phyloP scores from a whole-genome alignment of 1,284 basidiomycete genomes.

The Ustilago xerochloae region DNA sequence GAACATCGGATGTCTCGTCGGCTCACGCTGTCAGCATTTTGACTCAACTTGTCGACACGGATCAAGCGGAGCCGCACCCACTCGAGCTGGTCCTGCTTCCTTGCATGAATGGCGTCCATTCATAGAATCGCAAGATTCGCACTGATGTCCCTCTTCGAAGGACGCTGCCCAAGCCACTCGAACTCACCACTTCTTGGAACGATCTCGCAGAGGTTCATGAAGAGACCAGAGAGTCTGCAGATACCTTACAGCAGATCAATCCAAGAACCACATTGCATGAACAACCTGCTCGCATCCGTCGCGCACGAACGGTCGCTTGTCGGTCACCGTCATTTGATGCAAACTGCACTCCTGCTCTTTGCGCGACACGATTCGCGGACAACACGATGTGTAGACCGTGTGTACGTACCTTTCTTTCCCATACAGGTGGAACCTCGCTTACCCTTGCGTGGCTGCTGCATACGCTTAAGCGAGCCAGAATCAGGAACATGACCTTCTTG shows the following conservation, averaged over 20 bases:
- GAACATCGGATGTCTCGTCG: neutral
- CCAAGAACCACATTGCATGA: neutral
- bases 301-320: neutral
- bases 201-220: neutral
- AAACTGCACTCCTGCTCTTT: neutral
- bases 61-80: neutral
- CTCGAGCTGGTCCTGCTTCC: neutral
- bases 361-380: neutral
- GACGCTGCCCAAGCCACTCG: neutral
- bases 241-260: no score
- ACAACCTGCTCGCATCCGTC: neutral
- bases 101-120: neutral
- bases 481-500: constrained; percentile 4
- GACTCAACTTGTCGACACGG: neutral
- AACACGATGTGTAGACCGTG: neutral
- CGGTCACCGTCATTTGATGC: neutral
- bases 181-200: neutral
- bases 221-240: no score
- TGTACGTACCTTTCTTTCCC: neutral
- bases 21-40: neutral
- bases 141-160: neutral
- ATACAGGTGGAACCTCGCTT: constrained; percentile 1
- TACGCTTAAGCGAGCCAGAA: neutral
- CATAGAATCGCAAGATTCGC: neutral
- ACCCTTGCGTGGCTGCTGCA: neutral